Evolutionary conservation across 1,284 basidiomycete species (phyloP).

Genomic region (Ceratobasidium sp.): DNA sequence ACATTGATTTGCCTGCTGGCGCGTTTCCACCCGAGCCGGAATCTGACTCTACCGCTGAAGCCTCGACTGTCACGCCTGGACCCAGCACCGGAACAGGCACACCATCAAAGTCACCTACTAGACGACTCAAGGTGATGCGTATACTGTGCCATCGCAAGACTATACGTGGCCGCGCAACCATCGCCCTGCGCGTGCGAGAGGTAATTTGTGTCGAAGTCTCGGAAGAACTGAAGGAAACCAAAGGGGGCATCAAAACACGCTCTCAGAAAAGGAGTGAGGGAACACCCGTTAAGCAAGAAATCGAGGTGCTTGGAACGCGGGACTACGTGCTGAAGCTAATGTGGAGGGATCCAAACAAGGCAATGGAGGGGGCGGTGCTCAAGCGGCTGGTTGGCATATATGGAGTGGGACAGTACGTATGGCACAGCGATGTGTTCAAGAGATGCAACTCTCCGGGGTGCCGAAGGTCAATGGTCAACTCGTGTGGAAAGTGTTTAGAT

Average conservation of each 20-base stretch:
- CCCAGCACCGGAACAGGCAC: background rate
- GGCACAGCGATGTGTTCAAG: background rate
- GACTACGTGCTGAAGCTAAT: slow-evolving; percentile 34
- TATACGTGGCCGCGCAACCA: slow-evolving; percentile 26
- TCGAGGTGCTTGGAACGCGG: background rate
- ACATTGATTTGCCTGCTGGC: slow-evolving; percentile 12
- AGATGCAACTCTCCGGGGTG: background rate
- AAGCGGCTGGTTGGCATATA: background rate
- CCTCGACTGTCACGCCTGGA: background rate
- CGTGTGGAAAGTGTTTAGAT: background rate
- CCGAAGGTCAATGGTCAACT: background rate
- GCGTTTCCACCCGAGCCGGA: background rate
- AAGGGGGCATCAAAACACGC: background rate
- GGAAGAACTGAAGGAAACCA: background rate
- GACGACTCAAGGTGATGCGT: slow-evolving; percentile 16
- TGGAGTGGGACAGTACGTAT: background rate
- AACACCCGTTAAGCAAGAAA: background rate
- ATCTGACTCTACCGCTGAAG: background rate
- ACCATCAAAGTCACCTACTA: background rate
- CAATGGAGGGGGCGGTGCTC: slow-evolving; percentile 18
- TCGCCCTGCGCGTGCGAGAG: slow-evolving; percentile 17
- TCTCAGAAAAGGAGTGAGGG: background rate
- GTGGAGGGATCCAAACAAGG: slow-evolving; percentile 4
- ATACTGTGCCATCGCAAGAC: slow-evolving; percentile 22
- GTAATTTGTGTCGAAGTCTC: background rate